These are phyloP conservation scores for Groenewaldozyma auringiensis DNA, from an alignment of 1,139 yeast genomes.

Conservation along the genomic window DNA sequence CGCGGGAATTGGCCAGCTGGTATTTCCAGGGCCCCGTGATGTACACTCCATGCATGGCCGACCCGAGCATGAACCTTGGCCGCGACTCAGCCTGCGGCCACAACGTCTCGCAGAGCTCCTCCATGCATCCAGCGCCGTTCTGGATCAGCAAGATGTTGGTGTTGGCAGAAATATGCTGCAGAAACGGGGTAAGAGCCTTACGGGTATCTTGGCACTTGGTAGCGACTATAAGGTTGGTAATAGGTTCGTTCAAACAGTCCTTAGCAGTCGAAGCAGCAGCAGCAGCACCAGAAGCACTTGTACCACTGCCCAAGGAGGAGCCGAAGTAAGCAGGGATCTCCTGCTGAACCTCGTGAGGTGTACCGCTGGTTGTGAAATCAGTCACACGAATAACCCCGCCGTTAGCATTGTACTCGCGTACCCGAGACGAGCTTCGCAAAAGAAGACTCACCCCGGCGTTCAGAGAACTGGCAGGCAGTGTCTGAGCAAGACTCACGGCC, in stretches of 20 bases:
- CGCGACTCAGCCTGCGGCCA: conserved; percentile 44
- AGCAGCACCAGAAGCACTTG: not conserved
- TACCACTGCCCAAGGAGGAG: not conserved
- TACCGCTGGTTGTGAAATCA: conserved; percentile 11
- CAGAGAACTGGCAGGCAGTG: conserved; percentile 38
- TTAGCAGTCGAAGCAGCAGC: conserved; percentile 4
- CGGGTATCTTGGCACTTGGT: conserved; percentile 57
- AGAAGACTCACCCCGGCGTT: conserved; percentile 4
- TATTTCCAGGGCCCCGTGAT: conserved; percentile 33
- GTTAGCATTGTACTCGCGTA: conserved; percentile 19
- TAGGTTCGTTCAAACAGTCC: conserved; percentile 18
- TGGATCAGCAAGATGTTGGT: conserved; percentile 64
- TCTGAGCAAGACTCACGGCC: conserved; percentile 31
- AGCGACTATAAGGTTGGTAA: conserved; percentile 49
- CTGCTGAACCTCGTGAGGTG: conserved; percentile 13
- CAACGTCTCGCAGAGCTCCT: conserved; percentile 42
- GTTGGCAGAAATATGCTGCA: conserved; percentile 34
- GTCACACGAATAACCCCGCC: not conserved
- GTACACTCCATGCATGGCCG: conserved; percentile 75
- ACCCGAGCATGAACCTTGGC: conserved; percentile 64
- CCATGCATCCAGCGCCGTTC: conserved; percentile 67
- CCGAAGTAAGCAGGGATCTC: conserved; percentile 11
- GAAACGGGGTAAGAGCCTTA: conserved; percentile 41
- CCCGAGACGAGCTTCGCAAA: conserved; percentile 25
- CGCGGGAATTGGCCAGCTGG: conserved; percentile 52